Conservation (phyloP, 345 rosid species). For the Salix koriyanagi region DNA sequence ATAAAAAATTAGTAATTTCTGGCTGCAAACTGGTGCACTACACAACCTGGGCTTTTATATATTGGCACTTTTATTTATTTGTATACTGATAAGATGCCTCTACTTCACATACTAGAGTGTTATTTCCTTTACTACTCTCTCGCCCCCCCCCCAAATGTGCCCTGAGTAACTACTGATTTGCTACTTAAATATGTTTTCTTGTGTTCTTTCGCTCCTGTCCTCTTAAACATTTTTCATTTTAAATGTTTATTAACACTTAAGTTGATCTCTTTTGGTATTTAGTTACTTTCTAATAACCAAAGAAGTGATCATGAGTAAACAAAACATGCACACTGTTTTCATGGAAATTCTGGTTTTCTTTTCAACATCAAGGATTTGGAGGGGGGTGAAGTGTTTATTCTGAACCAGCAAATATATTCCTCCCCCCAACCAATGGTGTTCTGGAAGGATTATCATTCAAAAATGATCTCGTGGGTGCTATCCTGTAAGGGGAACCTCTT, state of each 20-base stretch:
- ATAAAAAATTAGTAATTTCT: not conserved
- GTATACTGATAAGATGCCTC: not conserved
- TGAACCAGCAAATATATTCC: not conserved
- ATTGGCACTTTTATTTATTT: not conserved
- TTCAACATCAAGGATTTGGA: not conserved
- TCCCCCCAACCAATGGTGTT: not conserved
- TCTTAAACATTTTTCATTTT: not conserved
- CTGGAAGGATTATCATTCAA: not conserved
- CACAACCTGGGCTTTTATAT: not conserved
- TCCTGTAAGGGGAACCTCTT: not conserved
- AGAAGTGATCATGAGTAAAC: not conserved
- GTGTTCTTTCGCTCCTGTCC: not conserved
- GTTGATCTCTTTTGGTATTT: not conserved
- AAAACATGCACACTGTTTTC: not conserved
- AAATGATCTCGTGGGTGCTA: not conserved
- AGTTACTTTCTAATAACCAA: not conserved
- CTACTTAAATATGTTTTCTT: not conserved
- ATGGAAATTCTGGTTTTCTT: not conserved
- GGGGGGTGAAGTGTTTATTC: not conserved
- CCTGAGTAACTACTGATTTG: not conserved
- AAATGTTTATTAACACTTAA: not conserved
- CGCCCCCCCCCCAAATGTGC: not conserved
- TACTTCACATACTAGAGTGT: not conserved
- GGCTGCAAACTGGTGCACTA: conserved; percentile 10
- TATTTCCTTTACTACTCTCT: not conserved